phyloP scores from a whole-genome alignment of 1,284 basidiomycete species.

The Erythrobasidium hasegawianum region DNA sequence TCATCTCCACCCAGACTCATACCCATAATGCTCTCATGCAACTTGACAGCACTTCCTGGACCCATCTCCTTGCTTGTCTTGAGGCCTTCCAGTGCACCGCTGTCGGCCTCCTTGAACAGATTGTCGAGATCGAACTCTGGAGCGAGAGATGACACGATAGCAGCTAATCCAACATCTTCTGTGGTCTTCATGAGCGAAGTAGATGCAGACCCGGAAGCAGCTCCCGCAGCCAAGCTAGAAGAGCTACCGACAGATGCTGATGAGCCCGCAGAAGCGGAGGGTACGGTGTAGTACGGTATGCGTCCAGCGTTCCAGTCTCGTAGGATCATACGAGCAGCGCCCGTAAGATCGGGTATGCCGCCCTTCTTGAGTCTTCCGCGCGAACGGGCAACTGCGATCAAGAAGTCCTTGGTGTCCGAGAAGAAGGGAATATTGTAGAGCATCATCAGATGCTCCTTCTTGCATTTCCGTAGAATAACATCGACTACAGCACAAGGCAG shows the following conservation, averaged over 20 bases:
- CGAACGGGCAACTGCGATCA: constrained; percentile 83
- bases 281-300: constrained; percentile 79
- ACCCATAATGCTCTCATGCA: constrained; percentile 40
- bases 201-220: constrained; percentile 38
- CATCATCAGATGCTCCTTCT: constrained; percentile 65
- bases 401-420: constrained; percentile 70
- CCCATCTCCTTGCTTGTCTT: constrained; percentile 52
- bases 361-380: constrained; percentile 85
- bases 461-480: constrained; percentile 71
- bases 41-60: constrained; percentile 11
- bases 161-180: constrained; percentile 69
- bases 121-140: constrained; percentile 70
- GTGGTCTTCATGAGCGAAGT: constrained; percentile 52
- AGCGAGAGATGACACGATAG: constrained; percentile 63
- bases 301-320: constrained; percentile 96
- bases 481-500: constrained; percentile 59
- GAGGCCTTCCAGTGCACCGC: constrained; percentile 65
- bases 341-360: constrained; percentile 82
- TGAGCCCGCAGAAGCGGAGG: constrained; percentile 73
- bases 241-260: constrained; percentile 59
- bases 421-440: constrained; percentile 81
- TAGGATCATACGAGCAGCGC: constrained; percentile 77
- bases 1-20: constrained; percentile 31
- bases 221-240: constrained; percentile 45
- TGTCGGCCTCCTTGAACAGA: constrained; percentile 69